Conservation (phyloP, 306 rosid genomes). For the Acmispon strigosus region DNA sequence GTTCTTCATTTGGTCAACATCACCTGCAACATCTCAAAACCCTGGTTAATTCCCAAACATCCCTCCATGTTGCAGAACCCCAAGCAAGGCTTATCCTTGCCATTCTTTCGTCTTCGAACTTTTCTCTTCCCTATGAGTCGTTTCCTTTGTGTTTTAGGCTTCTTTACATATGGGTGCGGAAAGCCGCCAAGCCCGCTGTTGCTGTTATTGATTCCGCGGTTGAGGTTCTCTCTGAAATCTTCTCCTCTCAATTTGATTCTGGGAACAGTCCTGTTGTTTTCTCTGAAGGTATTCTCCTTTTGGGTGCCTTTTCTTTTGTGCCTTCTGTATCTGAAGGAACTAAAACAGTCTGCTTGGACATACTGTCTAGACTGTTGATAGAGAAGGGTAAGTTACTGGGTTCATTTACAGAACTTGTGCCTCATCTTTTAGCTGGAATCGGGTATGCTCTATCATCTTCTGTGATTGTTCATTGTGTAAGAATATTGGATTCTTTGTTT, state of each 20-base stretch:
- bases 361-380: slow-evolving; percentile 35
- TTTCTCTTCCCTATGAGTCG: slow-evolving; percentile 46
- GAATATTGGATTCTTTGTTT: slow-evolving; percentile 51
- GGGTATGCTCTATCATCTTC: slow-evolving; percentile 82
- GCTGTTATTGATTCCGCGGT: slow-evolving; percentile 45
- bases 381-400: slow-evolving; percentile 35
- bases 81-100: slow-evolving; percentile 68
- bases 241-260: slow-evolving; percentile 31
- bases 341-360: slow-evolving; percentile 48
- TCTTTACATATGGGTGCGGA: slow-evolving; percentile 73
- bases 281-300: slow-evolving; percentile 50
- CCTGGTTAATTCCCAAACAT: slow-evolving; percentile 53
- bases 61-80: slow-evolving; percentile 81
- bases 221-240: slow-evolving; percentile 24
- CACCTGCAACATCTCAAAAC: slow-evolving; percentile 59
- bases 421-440: slow-evolving; percentile 72
- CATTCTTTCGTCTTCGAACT: slow-evolving; percentile 43
- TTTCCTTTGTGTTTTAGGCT: slow-evolving; percentile 50
- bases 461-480: slow-evolving; percentile 32
- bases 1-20: slow-evolving; percentile 31
- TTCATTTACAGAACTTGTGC: slow-evolving; percentile 33
- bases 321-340: slow-evolving; percentile 42
- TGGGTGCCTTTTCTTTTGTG: slow-evolving; percentile 56
- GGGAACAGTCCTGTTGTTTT: slow-evolving; percentile 31
- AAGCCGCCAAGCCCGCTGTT: slow-evolving; percentile 52